These are phyloP conservation scores for Cucurbita argyrosperma DNA, from an alignment of 306 rosid genomes.

Conservation along the genomic window DNA sequence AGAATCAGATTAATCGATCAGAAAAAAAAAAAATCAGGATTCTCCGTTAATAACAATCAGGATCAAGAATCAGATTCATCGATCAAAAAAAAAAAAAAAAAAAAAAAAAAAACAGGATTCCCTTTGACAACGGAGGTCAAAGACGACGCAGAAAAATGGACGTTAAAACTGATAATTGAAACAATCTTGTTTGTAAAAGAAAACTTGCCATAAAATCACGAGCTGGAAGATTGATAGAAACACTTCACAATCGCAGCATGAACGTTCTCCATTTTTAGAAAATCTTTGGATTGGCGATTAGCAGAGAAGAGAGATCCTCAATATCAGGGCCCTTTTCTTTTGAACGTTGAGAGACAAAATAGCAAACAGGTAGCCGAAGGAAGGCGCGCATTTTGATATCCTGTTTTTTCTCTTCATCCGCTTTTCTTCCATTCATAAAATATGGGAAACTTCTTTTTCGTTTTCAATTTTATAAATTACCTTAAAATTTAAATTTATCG, in stretches of 20 bases:
- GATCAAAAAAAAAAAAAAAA: neutral
- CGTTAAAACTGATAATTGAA: neutral
- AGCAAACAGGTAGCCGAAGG: slow-evolving; percentile 1
- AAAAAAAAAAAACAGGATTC: neutral
- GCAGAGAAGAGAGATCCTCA: neutral
- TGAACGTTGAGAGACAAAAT: neutral
- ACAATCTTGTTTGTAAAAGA: neutral
- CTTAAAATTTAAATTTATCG: too few relatives aligned
- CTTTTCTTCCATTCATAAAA: neutral
- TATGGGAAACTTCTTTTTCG: neutral
- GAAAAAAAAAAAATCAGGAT: neutral
- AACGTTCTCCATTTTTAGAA: neutral
- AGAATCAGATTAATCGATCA: neutral
- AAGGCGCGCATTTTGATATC: neutral
- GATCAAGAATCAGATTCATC: neutral
- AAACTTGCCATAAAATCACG: neutral
- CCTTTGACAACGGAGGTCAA: neutral
- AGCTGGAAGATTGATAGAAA: neutral
- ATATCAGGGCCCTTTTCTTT: neutral
- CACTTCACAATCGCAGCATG: neutral
- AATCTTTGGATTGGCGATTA: neutral
- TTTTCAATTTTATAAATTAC: neutral
- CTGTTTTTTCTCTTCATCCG: neutral
- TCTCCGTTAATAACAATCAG: neutral
- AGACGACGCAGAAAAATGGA: neutral